Conservation (phyloP, 371 early-diverging fungal genomes). For the Circinella umbellata region DNA sequence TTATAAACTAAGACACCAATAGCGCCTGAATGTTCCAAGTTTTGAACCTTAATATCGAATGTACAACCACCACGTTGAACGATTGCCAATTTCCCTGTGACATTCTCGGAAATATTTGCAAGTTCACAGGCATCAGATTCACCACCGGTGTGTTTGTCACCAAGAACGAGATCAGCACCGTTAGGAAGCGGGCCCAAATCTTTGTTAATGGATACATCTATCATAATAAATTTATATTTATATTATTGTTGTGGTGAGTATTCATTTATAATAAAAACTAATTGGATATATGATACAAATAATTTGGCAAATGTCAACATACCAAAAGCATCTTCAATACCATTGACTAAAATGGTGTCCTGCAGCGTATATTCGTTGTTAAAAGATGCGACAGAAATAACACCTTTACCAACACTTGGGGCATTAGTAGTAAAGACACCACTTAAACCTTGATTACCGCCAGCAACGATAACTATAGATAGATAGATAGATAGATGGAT, state of each 20-base stretch:
- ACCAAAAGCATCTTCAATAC: conserved; percentile 29
- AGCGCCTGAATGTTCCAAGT: conserved; percentile 44
- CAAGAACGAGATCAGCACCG: neutral
- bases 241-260: neutral
- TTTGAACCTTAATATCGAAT: conserved; percentile 47
- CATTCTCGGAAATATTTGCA: neutral
- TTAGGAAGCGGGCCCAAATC: neutral
- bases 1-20: conserved; percentile 59
- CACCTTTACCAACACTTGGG: conserved; percentile 48
- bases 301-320: neutral
- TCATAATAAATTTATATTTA: neutral
- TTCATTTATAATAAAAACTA: neutral
- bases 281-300: too few species aligned
- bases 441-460: conserved; percentile 58
- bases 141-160: neutral
- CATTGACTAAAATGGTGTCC: conserved; percentile 18
- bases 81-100: conserved; percentile 41
- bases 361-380: conserved; percentile 41
- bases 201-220: neutral
- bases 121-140: conserved; percentile 11
- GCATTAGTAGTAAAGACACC: conserved; percentile 50
- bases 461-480: conserved; percentile 53
- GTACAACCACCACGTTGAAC: conserved; percentile 58
- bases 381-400: conserved; percentile 65
- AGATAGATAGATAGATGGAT: too few species aligned